Conservation (phyloP, 2,329 filamentous ascomycete genomes). For the Trichoderma sp. region DNA sequence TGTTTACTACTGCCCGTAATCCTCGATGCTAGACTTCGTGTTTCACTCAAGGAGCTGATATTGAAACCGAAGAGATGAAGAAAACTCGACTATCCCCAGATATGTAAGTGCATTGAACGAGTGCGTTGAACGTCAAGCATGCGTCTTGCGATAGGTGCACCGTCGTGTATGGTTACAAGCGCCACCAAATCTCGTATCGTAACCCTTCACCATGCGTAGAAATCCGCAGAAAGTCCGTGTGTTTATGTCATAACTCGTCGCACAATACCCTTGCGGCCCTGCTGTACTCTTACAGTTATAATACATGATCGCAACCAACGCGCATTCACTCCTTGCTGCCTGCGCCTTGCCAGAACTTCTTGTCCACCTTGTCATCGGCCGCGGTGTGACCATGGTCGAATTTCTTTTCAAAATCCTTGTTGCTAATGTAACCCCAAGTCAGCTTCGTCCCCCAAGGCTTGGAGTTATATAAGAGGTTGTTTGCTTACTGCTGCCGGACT, state of each 20-base stretch:
- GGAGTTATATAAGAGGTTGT: not conserved
- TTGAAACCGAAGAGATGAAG: not conserved
- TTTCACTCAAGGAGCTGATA: not conserved
- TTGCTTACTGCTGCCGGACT: constrained; percentile 48
- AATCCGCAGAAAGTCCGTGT: not conserved
- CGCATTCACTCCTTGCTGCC: not conserved
- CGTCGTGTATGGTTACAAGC: not conserved
- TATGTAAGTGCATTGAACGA: not conserved
- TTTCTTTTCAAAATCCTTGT: constrained; percentile 53
- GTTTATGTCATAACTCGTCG: not conserved
- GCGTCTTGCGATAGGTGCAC: not conserved
- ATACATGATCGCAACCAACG: not conserved
- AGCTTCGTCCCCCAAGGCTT: not conserved
- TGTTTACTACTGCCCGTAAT: not conserved
- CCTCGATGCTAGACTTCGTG: not conserved
- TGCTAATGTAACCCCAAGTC: constrained; percentile 30
- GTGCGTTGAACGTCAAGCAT: not conserved
- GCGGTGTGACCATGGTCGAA: constrained; percentile 47
- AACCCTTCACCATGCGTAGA: not conserved
- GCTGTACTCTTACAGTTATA: not conserved
- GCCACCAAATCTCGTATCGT: not conserved
- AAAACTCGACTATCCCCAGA: not conserved
- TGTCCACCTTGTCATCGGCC: constrained; percentile 50
- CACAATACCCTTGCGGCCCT: not conserved
- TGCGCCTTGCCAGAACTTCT: constrained; percentile 48